These are phyloP conservation scores for Schizothecium vesticola DNA, from an alignment of 495 filamentous ascomycete species.

Conservation along the genomic window DNA sequence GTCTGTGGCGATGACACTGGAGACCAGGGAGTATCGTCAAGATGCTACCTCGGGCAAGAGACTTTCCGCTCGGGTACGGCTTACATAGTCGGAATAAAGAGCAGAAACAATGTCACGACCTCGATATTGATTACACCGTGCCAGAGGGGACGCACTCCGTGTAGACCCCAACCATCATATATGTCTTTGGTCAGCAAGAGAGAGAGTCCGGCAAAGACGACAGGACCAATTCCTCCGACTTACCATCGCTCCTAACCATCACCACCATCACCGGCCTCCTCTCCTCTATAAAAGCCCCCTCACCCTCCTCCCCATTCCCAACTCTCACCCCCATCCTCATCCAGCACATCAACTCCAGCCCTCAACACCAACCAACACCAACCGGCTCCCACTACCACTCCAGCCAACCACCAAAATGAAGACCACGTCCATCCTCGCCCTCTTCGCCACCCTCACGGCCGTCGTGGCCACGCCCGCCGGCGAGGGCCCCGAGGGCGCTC, in stretches of 20 bases:
- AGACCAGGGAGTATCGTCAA: background rate
- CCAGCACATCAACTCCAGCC: background rate
- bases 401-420: slow-evolving; percentile 2
- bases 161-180: background rate
- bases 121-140: background rate
- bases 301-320: background rate
- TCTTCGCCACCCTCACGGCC: slow-evolving; percentile 1
- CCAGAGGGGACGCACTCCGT: background rate
- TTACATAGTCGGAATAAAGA: background rate
- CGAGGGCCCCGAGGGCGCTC: background rate
- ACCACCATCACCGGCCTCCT: background rate
- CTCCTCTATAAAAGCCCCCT: background rate
- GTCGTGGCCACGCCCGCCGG: slow-evolving; percentile 8
- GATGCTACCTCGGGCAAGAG: background rate
- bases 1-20: background rate
- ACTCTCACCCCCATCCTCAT: background rate
- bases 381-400: background rate
- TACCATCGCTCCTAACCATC: background rate
- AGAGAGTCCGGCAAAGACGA: background rate
- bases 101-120: background rate
- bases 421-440: slow-evolving; percentile 7
- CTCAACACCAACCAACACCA: background rate
- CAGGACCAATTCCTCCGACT: background rate
- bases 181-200: background rate
- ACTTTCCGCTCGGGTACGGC: background rate